Evolutionary conservation across 2,329 filamentous ascomycete species (phyloP).

Genomic region (Penicillium sp.): DNA sequence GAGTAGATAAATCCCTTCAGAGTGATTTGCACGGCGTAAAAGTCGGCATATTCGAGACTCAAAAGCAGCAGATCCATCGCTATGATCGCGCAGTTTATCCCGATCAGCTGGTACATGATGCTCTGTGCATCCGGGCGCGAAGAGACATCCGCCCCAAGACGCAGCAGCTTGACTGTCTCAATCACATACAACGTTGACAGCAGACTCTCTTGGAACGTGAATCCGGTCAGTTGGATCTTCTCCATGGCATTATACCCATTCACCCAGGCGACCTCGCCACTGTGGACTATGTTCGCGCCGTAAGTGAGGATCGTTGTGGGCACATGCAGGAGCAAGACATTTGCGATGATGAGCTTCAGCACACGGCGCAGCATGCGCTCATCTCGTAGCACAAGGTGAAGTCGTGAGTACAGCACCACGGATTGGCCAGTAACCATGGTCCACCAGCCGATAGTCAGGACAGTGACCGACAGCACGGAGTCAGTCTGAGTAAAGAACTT

Average conservation of each 20-base stretch:
- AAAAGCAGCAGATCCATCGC: conserved; percentile 46
- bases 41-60: conserved; percentile 40
- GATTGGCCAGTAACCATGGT: conserved; percentile 61
- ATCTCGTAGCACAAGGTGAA: conserved; percentile 58
- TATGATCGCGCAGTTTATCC: conserved; percentile 48
- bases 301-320: conserved; percentile 56
- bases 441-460: conserved; percentile 57
- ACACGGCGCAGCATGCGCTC: conserved; percentile 49
- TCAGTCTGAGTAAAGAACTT: conserved; percentile 37
- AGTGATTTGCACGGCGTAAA: conserved; percentile 42
- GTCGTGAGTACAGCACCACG: conserved; percentile 60
- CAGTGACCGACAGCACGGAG: conserved; percentile 36
- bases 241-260: conserved; percentile 46
- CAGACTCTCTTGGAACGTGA: conserved; percentile 47
- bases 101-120: conserved; percentile 46
- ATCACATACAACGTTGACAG: conserved; percentile 53
- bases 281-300: conserved; percentile 33
- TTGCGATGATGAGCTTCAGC: conserved; percentile 57
- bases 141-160: conserved; percentile 25
- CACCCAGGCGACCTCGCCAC: conserved; percentile 28
- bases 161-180: conserved; percentile 51
- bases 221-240: conserved; percentile 46
- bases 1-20: conserved; percentile 42
- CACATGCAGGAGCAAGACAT: conserved; percentile 54
- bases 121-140: conserved; percentile 26